Conservation (phyloP, 2,329 filamentous ascomycete species). For the Aspergillus udagawae region DNA sequence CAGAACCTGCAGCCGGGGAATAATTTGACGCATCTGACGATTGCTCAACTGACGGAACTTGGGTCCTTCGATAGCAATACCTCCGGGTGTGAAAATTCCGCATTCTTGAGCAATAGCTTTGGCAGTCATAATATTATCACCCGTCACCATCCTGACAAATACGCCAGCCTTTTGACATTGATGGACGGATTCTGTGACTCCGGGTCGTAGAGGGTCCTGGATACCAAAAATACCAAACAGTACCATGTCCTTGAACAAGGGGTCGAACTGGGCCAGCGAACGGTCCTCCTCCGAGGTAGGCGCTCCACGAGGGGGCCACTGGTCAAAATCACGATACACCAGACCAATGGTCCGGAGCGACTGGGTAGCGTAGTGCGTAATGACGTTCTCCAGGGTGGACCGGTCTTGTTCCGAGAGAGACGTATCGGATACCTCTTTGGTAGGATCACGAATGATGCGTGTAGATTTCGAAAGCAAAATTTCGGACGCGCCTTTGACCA, state of each 20-base stretch:
- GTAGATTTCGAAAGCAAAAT: constrained; percentile 46
- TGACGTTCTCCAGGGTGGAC: constrained; percentile 60
- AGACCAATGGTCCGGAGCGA: constrained; percentile 83
- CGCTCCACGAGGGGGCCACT: constrained; percentile 71
- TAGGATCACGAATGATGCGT: constrained; percentile 56
- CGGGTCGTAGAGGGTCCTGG: constrained; percentile 72
- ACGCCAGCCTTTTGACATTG: constrained; percentile 74
- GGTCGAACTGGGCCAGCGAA: constrained; percentile 61
- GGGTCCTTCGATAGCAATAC: constrained; percentile 72
- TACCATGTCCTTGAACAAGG: constrained; percentile 63
- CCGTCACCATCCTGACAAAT: constrained; percentile 79
- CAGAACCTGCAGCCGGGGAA: constrained; percentile 66
- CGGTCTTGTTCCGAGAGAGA: constrained; percentile 56
- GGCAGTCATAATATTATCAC: constrained; percentile 75
- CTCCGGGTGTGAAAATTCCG: constrained; percentile 66
- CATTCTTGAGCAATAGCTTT: constrained; percentile 75
- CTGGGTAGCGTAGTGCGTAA: constrained; percentile 71
- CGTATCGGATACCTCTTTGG: constrained; percentile 51
- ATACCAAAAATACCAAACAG: constrained; percentile 72
- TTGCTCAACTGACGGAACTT: constrained; percentile 69
- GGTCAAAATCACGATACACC: constrained; percentile 76
- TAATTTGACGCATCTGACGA: constrained; percentile 61
- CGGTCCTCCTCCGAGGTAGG: constrained; percentile 55
- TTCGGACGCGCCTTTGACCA: constrained; percentile 52
- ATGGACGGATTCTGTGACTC: constrained; percentile 68